Base-by-base conservation (phyloP, 2,329 filamentous ascomycete genomes). In the Colletotrichum echinochloae region DNA sequence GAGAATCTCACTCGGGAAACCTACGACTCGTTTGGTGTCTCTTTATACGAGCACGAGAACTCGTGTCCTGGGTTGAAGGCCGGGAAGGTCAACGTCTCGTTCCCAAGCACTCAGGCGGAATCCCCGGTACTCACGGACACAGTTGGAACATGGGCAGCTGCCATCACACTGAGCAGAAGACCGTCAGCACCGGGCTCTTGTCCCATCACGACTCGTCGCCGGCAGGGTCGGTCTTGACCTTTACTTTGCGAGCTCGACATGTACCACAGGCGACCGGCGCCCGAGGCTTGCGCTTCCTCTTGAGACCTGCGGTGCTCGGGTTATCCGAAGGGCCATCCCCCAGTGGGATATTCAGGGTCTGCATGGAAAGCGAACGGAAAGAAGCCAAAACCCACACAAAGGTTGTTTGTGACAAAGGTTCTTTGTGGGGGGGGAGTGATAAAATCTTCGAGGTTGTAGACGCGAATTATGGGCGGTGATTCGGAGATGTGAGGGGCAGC, bases 211-310 rank as follows among this genome's bases (percentile, higher is more conserved):
- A 16, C n/a, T 46, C n/a, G 26, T 18, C 35, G 5, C 14, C 35
- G 41, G 41, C 26, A 28, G 30, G n/a, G 41, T 28, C 18, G 1
- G 6, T 62, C 71, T 52, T 52, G 39, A 71, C 71, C 71, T 72
- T 72, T 26, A 72, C 60, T 46, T 72, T 72, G 26, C 71, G 71
- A 20, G 68, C 59, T 18, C 71, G 62, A 30, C 71, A 72, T 28
- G 71, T 71, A 14, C 68, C 71, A 37, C 71, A 72, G 4, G 67
- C 71, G 2, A 70, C 46, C 7, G 71, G 60, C 26, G 67, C 68
- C 16, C 71, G 68, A 44, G 68, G 68, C 18, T 60, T 41, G 20
- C 71, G 61, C 18, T 72, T 72, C 5, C 67, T 71, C 64, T 71
- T 72, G 37, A 66, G 52, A 4, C 44, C 41, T 4, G 62, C 54